Percentiles rank a stretch among this genome's conserved stretches.
phyloP scores from a whole-genome alignment of 2,329 filamentous ascomycete genomes.

The Venturia pyrina region DNA sequence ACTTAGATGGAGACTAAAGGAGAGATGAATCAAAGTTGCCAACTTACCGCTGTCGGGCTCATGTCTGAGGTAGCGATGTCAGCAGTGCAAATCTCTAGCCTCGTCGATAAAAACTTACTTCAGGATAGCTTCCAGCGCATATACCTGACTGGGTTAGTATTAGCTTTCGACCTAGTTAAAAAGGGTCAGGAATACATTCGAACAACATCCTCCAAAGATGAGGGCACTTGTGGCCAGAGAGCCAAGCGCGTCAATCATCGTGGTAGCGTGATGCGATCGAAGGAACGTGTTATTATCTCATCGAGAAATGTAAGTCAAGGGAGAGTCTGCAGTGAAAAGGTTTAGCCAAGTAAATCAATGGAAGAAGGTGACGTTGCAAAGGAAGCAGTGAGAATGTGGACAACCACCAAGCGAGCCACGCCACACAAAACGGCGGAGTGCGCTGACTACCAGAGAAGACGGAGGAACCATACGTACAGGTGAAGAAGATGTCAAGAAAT shows the following conservation, averaged over 20 bases:
- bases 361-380: neutral
- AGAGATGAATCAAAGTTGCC: neutral
- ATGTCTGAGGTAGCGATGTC: slow-evolving; percentile 47
- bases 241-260: slow-evolving; percentile 22
- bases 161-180: neutral
- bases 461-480: neutral
- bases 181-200: slow-evolving; percentile 58
- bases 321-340: neutral
- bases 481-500: neutral
- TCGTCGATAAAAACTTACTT: slow-evolving; percentile 51
- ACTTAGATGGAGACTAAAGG: neutral
- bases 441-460: neutral
- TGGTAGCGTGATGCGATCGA: neutral
- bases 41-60: slow-evolving; percentile 69
- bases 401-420: neutral
- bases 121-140: slow-evolving; percentile 87
- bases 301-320: neutral
- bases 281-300: slow-evolving; percentile 2
- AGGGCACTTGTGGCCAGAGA: slow-evolving; percentile 56
- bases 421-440: neutral
- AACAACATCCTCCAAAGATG: slow-evolving; percentile 93
- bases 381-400: neutral
- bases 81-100: slow-evolving; percentile 15
- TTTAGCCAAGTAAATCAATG: neutral
- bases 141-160: slow-evolving; percentile 51